These are phyloP conservation scores for Mycena sanguinolenta DNA, from an alignment of 768 basidiomycete genomes.

Conservation along the genomic window DNA sequence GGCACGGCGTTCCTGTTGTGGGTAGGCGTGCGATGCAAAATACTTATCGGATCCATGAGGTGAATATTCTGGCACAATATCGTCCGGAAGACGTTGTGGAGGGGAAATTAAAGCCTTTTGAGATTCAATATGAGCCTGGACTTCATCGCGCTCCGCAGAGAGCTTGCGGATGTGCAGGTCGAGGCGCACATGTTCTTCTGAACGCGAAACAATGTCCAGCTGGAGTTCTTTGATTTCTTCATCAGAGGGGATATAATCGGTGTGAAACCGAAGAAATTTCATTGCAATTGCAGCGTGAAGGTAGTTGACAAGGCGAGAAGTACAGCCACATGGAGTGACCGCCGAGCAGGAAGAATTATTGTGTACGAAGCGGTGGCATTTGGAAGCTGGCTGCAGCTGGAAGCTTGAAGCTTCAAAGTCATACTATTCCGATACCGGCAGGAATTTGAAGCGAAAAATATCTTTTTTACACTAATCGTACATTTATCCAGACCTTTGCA, in stretches of 20 bases:
- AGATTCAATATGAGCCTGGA: background rate
- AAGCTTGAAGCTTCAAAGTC: too few relatives aligned
- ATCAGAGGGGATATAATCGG: background rate
- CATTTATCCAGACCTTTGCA: too few relatives aligned
- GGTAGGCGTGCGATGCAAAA: conserved; percentile 22
- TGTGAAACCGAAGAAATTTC: background rate
- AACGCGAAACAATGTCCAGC: background rate
- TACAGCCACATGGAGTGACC: too few relatives aligned
- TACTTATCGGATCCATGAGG: too few relatives aligned
- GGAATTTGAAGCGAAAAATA: too few relatives aligned
- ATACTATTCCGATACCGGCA: too few relatives aligned
- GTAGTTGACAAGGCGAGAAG: too few relatives aligned
- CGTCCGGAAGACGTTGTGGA: background rate
- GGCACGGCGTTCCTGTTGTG: background rate
- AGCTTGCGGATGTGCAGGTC: background rate
- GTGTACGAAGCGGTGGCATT: too few relatives aligned
- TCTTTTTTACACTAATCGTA: too few relatives aligned
- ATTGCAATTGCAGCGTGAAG: too few relatives aligned
- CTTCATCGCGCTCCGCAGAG: background rate
- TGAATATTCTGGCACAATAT: background rate
- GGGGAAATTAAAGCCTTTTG: conserved; percentile 1
- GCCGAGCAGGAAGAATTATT: too few relatives aligned
- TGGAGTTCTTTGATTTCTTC: background rate
- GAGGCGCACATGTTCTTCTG: background rate
- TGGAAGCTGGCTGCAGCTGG: too few relatives aligned